Conservation (phyloP, 2,329 filamentous ascomycete genomes). For the Coniochaeta sp. region DNA sequence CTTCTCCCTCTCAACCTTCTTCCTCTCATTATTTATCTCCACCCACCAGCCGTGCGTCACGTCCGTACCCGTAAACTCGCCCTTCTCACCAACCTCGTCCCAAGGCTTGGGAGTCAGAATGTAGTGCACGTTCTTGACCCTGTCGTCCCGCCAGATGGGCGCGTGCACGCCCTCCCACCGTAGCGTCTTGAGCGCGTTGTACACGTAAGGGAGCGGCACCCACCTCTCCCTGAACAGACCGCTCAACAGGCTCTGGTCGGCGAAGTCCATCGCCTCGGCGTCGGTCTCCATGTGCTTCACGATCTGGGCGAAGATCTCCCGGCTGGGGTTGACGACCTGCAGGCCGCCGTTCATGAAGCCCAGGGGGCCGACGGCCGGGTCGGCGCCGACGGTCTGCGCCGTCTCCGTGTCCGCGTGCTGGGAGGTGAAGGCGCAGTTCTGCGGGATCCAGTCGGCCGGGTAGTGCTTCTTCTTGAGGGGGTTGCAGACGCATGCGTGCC, state of each 20-base stretch:
- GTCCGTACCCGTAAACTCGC: conserved; percentile 35
- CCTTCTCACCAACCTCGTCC: conserved; percentile 36
- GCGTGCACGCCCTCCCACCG: conserved; percentile 44
- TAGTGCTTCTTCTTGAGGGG: conserved; percentile 74
- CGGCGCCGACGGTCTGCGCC: conserved; percentile 16
- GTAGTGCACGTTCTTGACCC: conserved; percentile 55
- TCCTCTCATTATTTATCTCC: conserved; percentile 38
- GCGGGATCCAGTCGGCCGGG: conserved; percentile 55
- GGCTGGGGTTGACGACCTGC: conserved; percentile 48
- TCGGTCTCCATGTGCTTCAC: conserved; percentile 40
- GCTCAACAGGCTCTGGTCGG: conserved; percentile 52
- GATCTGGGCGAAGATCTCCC: conserved; percentile 41
- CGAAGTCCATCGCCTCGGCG: conserved; percentile 44
- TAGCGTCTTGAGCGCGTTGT: conserved; percentile 58
- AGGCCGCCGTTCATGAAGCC: conserved; percentile 51
- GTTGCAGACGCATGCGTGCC: conserved; percentile 83
- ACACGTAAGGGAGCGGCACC: conserved; percentile 52
- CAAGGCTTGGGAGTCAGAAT: conserved; percentile 57
- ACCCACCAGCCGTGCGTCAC: conserved; percentile 52
- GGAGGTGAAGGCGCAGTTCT: conserved; percentile 51
- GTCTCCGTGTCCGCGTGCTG: conserved; percentile 39
- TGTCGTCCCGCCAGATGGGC: conserved; percentile 49
- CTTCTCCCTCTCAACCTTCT: conserved; percentile 28
- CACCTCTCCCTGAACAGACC: conserved; percentile 48
- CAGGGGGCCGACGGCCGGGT: conserved; percentile 35